Percentiles rank a stretch among this genome's conserved stretches.
Evolutionary conservation across 2,329 filamentous ascomycete genomes (phyloP).

Genomic region (Zymoseptoria tritici): DNA sequence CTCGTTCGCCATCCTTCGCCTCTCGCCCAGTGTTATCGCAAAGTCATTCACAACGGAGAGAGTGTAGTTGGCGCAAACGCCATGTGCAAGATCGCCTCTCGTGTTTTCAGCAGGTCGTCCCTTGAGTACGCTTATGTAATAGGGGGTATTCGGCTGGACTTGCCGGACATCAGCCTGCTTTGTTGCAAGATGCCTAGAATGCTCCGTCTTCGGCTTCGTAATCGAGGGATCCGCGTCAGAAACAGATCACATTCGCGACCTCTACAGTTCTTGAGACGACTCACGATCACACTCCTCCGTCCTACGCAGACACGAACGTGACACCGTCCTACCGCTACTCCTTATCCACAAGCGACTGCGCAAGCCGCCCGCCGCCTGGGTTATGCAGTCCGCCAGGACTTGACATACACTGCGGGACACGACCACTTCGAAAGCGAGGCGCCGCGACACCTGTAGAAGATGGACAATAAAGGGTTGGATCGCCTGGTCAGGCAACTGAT

Average conservation of each 20-base stretch:
- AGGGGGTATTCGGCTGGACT: neutral
- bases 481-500: constrained; percentile 34
- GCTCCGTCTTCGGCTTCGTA: neutral
- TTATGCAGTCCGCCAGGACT: neutral
- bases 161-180: neutral
- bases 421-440: neutral
- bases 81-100: neutral
- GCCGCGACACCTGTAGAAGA: neutral
- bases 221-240: neutral
- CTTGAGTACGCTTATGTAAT: neutral
- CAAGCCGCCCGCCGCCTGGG: neutral
- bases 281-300: neutral
- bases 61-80: neutral
- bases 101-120: neutral
- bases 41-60: neutral
- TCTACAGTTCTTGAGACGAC: neutral
- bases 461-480: constrained; percentile 13
- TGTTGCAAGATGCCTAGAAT: neutral
- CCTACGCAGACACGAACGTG: neutral
- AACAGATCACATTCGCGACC: neutral
- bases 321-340: neutral
- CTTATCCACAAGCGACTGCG: neutral
- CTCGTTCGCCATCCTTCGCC: constrained; percentile 32
- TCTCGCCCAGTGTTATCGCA: neutral
- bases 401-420: neutral